A percentile compares a stretch with the other conserved stretches of the same genome.
Evolutionary conservation across 129 eudicot species (phyloP).

Genomic region (Lonicera japonica): DNA sequence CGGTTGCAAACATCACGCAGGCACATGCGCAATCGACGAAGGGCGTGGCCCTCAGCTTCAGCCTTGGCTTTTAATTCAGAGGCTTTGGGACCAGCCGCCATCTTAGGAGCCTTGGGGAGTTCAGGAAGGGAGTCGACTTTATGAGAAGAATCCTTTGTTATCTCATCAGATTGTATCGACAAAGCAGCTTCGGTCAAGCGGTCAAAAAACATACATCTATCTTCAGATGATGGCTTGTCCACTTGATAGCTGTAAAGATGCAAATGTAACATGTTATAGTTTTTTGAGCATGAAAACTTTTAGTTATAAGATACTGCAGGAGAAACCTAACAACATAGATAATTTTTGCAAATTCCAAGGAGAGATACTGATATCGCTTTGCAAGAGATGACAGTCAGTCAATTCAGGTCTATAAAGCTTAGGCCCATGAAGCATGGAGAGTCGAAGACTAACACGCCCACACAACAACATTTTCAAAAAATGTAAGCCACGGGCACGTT

Average conservation of each 20-base stretch:
- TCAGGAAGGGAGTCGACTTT: constrained; percentile 57
- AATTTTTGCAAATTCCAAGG: neutral
- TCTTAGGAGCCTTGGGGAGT: constrained; percentile 95
- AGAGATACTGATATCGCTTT: neutral
- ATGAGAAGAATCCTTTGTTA: constrained; percentile 25
- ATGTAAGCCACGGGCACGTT: too few relatives aligned
- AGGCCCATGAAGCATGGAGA: too few relatives aligned
- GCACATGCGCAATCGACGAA: constrained; percentile 94
- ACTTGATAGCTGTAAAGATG: constrained; percentile 52
- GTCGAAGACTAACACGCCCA: too few relatives aligned
- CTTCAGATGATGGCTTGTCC: constrained; percentile 67
- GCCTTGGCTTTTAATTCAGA: constrained; percentile 89
- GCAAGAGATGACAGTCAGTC: neutral
- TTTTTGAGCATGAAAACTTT: constrained; percentile 2
- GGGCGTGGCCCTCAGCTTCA: constrained; percentile 92
- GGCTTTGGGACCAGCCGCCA: constrained; percentile 78
- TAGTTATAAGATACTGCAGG: neutral
- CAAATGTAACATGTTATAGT: constrained; percentile 2
- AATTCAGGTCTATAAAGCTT: too few relatives aligned
- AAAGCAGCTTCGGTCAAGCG: constrained; percentile 72
- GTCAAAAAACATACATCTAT: constrained; percentile 65
- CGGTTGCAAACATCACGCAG: constrained; percentile 96
- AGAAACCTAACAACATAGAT: neutral
- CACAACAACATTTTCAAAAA: too few relatives aligned
- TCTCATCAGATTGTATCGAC: constrained; percentile 61